These are phyloP conservation scores for Aspergillus sclerotiicarbonarius DNA, from an alignment of 495 filamentous ascomycete genomes.

Conservation along the genomic window DNA sequence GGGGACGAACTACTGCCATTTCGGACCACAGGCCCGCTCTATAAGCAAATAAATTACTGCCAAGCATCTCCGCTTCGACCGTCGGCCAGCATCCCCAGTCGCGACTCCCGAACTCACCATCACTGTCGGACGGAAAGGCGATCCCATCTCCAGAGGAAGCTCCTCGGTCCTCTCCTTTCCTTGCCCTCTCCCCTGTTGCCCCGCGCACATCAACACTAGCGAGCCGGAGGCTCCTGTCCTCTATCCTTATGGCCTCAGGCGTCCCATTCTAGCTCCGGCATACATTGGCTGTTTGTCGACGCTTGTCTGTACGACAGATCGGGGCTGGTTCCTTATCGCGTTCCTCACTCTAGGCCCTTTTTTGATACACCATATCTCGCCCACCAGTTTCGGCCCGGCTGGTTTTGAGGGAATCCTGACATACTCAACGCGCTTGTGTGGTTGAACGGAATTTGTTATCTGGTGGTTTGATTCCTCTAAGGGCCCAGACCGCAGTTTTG, in stretches of 20 bases:
- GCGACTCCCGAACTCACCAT: constrained; percentile 2
- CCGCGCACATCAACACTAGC: not conserved
- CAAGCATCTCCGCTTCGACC: constrained; percentile 24
- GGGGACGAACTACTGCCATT: too few relatives aligned
- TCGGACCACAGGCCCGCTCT: not conserved
- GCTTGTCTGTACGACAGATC: constrained; percentile 2
- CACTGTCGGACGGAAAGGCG: too few relatives aligned
- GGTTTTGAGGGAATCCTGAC: not conserved
- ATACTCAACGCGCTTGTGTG: not conserved
- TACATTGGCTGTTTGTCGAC: constrained; percentile 10
- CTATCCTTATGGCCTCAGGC: constrained; percentile 11
- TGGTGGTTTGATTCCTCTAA: not conserved
- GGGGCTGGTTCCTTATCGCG: not conserved
- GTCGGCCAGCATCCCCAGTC: constrained; percentile 8
- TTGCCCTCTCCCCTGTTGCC: not conserved
- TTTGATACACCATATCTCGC: constrained; percentile 1
- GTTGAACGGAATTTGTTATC: not conserved
- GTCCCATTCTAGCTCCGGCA: constrained; percentile 9
- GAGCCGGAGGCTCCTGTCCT: constrained; percentile 7
- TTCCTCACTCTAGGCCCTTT: not conserved
- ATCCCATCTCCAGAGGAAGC: constrained; percentile 1
- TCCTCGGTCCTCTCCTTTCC: not conserved
- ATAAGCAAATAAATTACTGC: constrained; percentile 13
- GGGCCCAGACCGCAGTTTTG: not conserved
- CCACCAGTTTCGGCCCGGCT: not conserved